Base-by-base conservation (phyloP, 306 rosid species). In the Begonia masoniana region DNA sequence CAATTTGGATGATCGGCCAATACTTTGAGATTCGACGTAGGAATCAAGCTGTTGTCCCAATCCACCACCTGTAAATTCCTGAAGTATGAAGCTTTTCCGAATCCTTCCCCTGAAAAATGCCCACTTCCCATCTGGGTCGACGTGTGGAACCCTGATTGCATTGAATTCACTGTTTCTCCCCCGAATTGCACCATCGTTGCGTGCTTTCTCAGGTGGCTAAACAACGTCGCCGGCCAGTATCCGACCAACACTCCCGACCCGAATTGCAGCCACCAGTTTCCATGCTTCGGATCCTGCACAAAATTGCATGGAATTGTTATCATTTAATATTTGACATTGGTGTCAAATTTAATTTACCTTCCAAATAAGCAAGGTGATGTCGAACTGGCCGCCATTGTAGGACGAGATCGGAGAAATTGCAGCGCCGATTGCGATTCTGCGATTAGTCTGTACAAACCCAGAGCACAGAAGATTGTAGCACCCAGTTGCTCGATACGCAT, bases 131-230 rank as follows among this genome's bases (percentile, higher is more conserved):
- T 61, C 51, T 61, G 56, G 9, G 65, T 61, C 10, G 43, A 15
- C 1, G 52, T 61, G 57, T 61, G 65, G 11, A 52, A 23, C 4
- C 65, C 65, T 9, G 65, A 52, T 35, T 56, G 58, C 10, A 49
- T 42, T 2, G 58, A 61, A 23, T 61, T 61, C 52, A 61, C 65
- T 23, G 52, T 50, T 46, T 61, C 65, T 52, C 65, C 65, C 6
- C 65, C 65, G 65, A 51, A 61, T 7, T 61, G 65, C 51, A 61
- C 65, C 65, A 61, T 61, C 14, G 65, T 61, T 11, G 65, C 65
- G 14, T 61, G 65, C 15, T 52, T 10, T 7, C 43, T 56, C 10
- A 61, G 41, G 21, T 61, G 65, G 5, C 51, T 61, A 57, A 61
- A 61, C 42, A 61, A 19, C 24, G 35, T 41, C 15, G 58, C 41